These are phyloP conservation scores for Mimosa bimucronata DNA, from an alignment of 306 rosid species.

Conservation along the genomic window DNA sequence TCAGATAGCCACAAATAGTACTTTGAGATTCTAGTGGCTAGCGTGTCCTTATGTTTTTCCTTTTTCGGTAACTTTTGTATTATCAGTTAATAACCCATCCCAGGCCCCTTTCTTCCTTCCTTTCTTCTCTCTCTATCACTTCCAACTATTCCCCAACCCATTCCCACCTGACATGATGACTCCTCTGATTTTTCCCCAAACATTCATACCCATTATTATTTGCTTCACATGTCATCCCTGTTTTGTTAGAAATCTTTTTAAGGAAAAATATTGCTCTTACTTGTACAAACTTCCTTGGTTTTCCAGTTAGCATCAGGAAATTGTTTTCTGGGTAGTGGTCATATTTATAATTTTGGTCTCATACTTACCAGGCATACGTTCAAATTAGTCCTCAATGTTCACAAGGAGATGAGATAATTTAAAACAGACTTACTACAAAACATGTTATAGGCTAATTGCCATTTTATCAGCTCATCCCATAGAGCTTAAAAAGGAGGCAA, in stretches of 20 bases:
- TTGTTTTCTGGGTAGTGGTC: constrained; percentile 12
- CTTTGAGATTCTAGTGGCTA: constrained; percentile 39
- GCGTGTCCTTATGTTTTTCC: constrained; percentile 47
- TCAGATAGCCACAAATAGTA: constrained; percentile 34
- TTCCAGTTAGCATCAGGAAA: not conserved
- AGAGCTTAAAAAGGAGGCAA: constrained; percentile 44
- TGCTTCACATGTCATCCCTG: constrained; percentile 24
- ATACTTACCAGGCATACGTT: too few relatives aligned
- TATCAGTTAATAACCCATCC: constrained; percentile 51
- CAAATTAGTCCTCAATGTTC: not conserved
- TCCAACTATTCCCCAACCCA: constrained; percentile 34
- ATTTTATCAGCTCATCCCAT: constrained; percentile 45
- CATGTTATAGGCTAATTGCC: constrained; percentile 42
- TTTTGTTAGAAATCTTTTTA: not conserved
- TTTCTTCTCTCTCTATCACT: constrained; percentile 33
- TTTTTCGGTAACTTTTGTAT: constrained; percentile 47
- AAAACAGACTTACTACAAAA: constrained; percentile 38
- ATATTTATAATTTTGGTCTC: not conserved
- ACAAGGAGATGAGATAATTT: constrained; percentile 30
- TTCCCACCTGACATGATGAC: constrained; percentile 46
- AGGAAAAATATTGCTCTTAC: not conserved
- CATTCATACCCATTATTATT: constrained; percentile 5
- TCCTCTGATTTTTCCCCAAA: not conserved
- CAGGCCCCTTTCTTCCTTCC: constrained; percentile 33
- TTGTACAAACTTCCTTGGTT: constrained; percentile 21